phyloP scores from a whole-genome alignment of 2,329 filamentous ascomycete species.

The Curvularia hawaiiensis region DNA sequence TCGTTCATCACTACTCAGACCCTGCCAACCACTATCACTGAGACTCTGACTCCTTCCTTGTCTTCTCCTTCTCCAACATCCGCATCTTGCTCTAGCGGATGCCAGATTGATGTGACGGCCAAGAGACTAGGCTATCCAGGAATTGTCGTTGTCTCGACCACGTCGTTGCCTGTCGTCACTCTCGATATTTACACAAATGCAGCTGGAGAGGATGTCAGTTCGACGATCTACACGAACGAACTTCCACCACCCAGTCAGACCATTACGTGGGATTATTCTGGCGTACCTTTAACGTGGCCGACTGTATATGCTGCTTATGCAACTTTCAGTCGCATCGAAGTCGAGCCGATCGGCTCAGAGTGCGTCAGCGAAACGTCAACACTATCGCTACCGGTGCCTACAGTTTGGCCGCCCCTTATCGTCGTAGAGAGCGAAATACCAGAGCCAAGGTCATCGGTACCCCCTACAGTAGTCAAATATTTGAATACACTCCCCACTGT shows the following conservation, averaged over 20 bases:
- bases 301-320: conserved; percentile 40
- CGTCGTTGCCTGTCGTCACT: conserved; percentile 23
- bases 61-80: conserved; percentile 23
- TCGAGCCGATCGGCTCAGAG: conserved; percentile 25
- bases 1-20: conserved; percentile 25
- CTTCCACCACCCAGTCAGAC: conserved; percentile 19
- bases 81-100: conserved; percentile 32
- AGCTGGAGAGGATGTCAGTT: conserved; percentile 20
- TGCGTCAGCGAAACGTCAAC: conserved; percentile 27
- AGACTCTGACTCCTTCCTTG: background rate
- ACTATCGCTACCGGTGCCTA: conserved; percentile 35
- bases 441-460: conserved; percentile 25
- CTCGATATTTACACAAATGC: conserved; percentile 30
- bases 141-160: conserved; percentile 25
- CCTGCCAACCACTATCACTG: conserved; percentile 27
- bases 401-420: conserved; percentile 33
- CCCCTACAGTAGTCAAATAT: conserved; percentile 36
- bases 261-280: conserved; percentile 37
- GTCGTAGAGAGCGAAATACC: conserved; percentile 27
- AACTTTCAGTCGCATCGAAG: conserved; percentile 36
- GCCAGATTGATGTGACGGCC: conserved; percentile 42
- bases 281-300: conserved; percentile 38
- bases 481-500: conserved; percentile 40
- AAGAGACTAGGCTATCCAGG: conserved; percentile 37
- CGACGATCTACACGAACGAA: conserved; percentile 16